Evolutionary conservation across 164 flowering plant genomes (phyloP), one percentile per base, ranked within the genome.

Genomic region (Magnolia sinica): DNA sequence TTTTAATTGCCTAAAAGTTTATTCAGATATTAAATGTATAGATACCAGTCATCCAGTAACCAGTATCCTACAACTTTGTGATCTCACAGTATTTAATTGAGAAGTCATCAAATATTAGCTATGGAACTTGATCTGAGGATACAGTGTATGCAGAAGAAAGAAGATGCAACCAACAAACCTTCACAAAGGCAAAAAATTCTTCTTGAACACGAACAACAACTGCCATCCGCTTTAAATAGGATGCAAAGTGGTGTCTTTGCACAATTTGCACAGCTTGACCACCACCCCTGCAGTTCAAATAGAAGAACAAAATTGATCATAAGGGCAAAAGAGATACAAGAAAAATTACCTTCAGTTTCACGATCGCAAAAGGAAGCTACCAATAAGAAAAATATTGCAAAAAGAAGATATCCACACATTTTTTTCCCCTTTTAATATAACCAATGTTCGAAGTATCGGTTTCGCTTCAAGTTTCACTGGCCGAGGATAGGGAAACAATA

Each of bases 161-260:
- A 70, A 10, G 9, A 69, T 37, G 45, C 45, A 69, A 31, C 20
- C n/a, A 51, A 77, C 83, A 76, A 24, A 96, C 99, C 99, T 96
- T 96, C 68, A 94, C 97, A 87, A 94, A 96, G 73, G 92, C 90
- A 71, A 92, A 88, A 82, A 89, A 94, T n/a, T 91, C 88, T 81
- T 96, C 98, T 78, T 90, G 85, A 74, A 92, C 75, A 76, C 96
- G 97, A 77, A 91, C 97, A 78, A 96, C 92, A 82, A 94, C 98
- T 59, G 99, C 87, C 99, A 96, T 96, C 76, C 99, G 86, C 78
- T 96, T 96, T 66, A 96, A 87, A 82, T 96, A 89, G 75, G 99
- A 96, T 27, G 99, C 99, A 88, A 96, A 96, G 83, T 96, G 99
- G 80, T 96, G 90, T 79, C 99, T 90, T 79, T 96, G 97, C 73